Evolutionary conservation across 768 basidiomycete genomes (phyloP).

Genomic region (Boletus patriciae): DNA sequence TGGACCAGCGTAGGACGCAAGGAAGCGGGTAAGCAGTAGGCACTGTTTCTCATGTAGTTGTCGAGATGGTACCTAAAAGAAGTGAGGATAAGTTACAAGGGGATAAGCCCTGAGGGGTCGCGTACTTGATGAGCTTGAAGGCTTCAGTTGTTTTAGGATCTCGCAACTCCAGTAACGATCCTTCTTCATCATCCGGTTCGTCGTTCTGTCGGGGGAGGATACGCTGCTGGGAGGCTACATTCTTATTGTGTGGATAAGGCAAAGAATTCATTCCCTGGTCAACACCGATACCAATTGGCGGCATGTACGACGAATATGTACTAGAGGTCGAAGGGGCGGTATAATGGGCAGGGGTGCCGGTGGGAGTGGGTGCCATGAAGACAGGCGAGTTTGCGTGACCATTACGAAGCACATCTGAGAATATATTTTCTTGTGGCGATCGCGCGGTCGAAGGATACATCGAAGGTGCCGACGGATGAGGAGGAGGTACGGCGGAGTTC

Average conservation of each 20-base stretch:
- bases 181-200: constrained; percentile 58
- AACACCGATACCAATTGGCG: constrained; percentile 56
- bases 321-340: constrained; percentile 37
- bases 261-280: constrained; percentile 54
- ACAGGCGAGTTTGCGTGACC: constrained; percentile 55
- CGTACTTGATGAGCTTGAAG: constrained; percentile 77
- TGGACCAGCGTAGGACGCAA: constrained; percentile 88
- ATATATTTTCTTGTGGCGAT: constrained; percentile 51
- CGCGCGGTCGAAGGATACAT: constrained; percentile 48
- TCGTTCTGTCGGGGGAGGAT: constrained; percentile 29
- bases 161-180: constrained; percentile 29
- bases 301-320: constrained; percentile 48
- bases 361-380: constrained; percentile 51
- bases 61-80: constrained; percentile 79
- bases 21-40: constrained; percentile 86
- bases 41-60: constrained; percentile 81
- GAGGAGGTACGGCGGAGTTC: constrained; percentile 38
- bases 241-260: constrained; percentile 44
- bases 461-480: constrained; percentile 33
- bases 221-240: constrained; percentile 27
- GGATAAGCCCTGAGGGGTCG: constrained; percentile 3
- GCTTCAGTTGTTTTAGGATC: constrained; percentile 79
- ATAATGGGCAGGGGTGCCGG: constrained; percentile 44
- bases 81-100: constrained; percentile 1
- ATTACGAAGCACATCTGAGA: constrained; percentile 60